A percentile compares a stretch with the other conserved stretches of the same genome.
Evolutionary conservation across 345 rosid genomes (phyloP).

Genomic region (Citrus australasica): DNA sequence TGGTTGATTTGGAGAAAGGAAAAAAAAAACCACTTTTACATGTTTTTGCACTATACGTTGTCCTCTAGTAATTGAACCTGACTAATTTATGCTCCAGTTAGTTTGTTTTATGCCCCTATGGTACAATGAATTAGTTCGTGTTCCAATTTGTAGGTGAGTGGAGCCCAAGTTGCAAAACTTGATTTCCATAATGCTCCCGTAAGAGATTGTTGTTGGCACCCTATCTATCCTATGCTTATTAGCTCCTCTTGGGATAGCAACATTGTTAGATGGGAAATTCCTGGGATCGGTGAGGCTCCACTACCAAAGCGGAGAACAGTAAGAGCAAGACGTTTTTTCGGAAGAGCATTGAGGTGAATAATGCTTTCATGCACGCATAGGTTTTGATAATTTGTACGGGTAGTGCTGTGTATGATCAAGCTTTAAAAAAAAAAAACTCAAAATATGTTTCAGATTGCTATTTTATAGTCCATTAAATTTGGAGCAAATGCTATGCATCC

Average conservation of each 20-base stretch:
- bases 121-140: neutral
- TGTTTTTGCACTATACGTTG: neutral
- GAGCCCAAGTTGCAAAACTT: slow-evolving; percentile 46
- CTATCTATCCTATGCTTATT: slow-evolving; percentile 43
- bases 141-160: slow-evolving; percentile 36
- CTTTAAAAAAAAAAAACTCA: too few species aligned
- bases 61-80: neutral
- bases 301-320: slow-evolving; percentile 2
- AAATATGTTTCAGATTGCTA: neutral
- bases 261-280: slow-evolving; percentile 57
- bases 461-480: too few species aligned
- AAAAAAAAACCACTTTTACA: neutral
- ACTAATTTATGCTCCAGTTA: too few species aligned
- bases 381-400: neutral
- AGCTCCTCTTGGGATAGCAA: slow-evolving; percentile 64
- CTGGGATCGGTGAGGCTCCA: slow-evolving; percentile 19
- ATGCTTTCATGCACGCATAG: neutral
- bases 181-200: slow-evolving; percentile 37
- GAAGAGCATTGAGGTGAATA: neutral
- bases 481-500: too few species aligned
- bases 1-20: neutral
- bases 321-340: neutral
- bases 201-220: slow-evolving; percentile 78
- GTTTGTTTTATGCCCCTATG: neutral
- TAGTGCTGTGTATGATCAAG: too few species aligned